Evolutionary conservation across 805 yeast genomes (phyloP).

Genomic region (Torulaspora maleeae): DNA sequence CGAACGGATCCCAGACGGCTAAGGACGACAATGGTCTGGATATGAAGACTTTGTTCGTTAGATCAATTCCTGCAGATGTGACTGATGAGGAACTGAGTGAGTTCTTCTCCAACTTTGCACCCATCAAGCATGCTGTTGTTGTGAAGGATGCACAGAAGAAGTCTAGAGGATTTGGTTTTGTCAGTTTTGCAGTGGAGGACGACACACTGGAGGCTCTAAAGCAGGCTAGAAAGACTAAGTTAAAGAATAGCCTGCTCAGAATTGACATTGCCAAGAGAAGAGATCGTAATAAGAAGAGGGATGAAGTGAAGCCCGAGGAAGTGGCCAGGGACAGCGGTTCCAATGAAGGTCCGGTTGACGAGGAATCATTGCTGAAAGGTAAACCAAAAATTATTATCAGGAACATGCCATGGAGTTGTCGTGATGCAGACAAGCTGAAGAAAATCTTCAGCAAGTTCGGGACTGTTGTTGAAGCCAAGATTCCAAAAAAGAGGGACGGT

Average conservation of each 20-base stretch:
- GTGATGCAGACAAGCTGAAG: constrained; percentile 66
- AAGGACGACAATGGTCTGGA: constrained; percentile 34
- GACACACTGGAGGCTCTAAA: constrained; percentile 75
- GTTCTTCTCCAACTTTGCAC: constrained; percentile 86
- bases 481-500: constrained; percentile 85
- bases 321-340: constrained; percentile 9
- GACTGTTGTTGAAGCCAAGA: constrained; percentile 78
- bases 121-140: constrained; percentile 90
- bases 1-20: neutral
- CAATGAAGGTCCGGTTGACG: constrained; percentile 23
- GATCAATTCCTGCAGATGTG: constrained; percentile 76
- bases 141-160: constrained; percentile 72
- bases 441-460: constrained; percentile 74
- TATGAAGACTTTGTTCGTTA: constrained; percentile 67
- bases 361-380: constrained; percentile 56
- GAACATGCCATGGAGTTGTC: constrained; percentile 94
- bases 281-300: constrained; percentile 53
- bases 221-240: constrained; percentile 58
- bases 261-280: constrained; percentile 91
- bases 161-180: constrained; percentile 95
- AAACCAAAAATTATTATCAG: constrained; percentile 83
- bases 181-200: constrained; percentile 77
- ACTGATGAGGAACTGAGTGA: constrained; percentile 77
- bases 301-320: constrained; percentile 7
- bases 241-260: constrained; percentile 61